Evolutionary conservation across 441 rosid genomes (phyloP).

Genomic region (Eutrema salsugineum): DNA sequence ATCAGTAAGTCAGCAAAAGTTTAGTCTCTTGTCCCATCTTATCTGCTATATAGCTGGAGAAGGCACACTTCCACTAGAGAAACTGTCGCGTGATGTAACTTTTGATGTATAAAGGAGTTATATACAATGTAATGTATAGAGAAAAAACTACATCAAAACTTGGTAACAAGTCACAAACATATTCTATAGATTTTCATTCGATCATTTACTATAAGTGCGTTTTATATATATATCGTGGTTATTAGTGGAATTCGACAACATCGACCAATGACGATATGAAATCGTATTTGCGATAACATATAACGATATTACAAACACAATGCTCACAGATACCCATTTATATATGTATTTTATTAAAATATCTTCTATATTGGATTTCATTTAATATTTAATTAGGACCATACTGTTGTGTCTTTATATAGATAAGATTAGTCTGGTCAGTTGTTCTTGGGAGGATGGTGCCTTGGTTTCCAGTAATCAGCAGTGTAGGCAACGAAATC

Average conservation of each 20-base stretch:
- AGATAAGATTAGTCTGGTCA: slow-evolving; percentile 9
- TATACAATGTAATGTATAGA: not conserved
- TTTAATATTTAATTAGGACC: not conserved
- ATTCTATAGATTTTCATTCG: not conserved
- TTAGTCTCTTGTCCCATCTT: not conserved
- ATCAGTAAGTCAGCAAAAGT: slow-evolving; percentile 17
- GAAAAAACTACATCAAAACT: not conserved
- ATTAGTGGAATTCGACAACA: not conserved
- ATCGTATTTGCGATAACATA: not conserved
- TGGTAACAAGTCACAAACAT: not conserved
- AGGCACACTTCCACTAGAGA: slow-evolving; percentile 14
- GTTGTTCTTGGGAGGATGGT: slow-evolving; percentile 83
- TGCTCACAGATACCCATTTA: not conserved
- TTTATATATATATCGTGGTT: not conserved
- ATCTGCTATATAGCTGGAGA: slow-evolving; percentile 3
- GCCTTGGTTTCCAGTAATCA: slow-evolving; percentile 72
- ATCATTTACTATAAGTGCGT: not conserved
- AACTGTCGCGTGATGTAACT: slow-evolving; percentile 4
- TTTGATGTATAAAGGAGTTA: too few species aligned
- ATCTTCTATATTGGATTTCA: not conserved
- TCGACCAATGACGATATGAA: not conserved
- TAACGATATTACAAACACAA: slow-evolving; percentile 16
- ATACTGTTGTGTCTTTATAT: not conserved
- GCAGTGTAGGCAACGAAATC: slow-evolving; percentile 66
- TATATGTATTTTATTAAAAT: not conserved